Evolutionary conservation across 176 grass and related monocot genomes (phyloP).

Genomic region (Musa schizocarpa): DNA sequence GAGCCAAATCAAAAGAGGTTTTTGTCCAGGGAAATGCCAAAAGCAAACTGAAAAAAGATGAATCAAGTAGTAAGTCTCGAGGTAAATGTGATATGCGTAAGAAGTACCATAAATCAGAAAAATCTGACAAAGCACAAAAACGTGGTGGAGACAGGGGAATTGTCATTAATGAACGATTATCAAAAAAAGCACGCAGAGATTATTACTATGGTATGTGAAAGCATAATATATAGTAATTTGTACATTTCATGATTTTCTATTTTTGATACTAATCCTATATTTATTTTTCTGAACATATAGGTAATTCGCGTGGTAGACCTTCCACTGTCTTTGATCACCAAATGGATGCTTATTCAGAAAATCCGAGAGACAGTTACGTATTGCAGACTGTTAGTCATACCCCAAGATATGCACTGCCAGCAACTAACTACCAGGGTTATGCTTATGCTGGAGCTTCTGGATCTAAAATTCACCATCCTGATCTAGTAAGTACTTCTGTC

Average conservation of each 20-base stretch:
- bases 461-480: slow-evolving; percentile 39
- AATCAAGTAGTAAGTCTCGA: slow-evolving; percentile 20
- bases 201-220: slow-evolving; percentile 20
- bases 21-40: slow-evolving; percentile 20
- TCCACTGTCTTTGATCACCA: slow-evolving; percentile 7
- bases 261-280: slow-evolving; percentile 20
- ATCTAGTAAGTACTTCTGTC: slow-evolving; percentile 36
- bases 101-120: slow-evolving; percentile 16
- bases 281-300: slow-evolving; percentile 21
- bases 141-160: slow-evolving; percentile 24
- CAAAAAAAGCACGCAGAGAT: slow-evolving; percentile 33
- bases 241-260: not conserved
- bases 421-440: slow-evolving; percentile 21
- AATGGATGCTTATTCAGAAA: slow-evolving; percentile 13
- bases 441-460: slow-evolving; percentile 21
- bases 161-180: slow-evolving; percentile 21
- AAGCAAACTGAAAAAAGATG: slow-evolving; percentile 25
- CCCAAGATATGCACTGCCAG: slow-evolving; percentile 25
- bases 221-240: not conserved
- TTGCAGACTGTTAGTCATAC: slow-evolving; percentile 5
- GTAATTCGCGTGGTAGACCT: slow-evolving; percentile 25
- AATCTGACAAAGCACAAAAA: slow-evolving; percentile 29
- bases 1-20: slow-evolving; percentile 19
- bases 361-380: slow-evolving; percentile 3
- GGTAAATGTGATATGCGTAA: not conserved